Percentiles rank a stretch among this genome's conserved stretches.
Conservation (phyloP, 2,329 filamentous ascomycete species). For the Monosporascus sp. region DNA sequence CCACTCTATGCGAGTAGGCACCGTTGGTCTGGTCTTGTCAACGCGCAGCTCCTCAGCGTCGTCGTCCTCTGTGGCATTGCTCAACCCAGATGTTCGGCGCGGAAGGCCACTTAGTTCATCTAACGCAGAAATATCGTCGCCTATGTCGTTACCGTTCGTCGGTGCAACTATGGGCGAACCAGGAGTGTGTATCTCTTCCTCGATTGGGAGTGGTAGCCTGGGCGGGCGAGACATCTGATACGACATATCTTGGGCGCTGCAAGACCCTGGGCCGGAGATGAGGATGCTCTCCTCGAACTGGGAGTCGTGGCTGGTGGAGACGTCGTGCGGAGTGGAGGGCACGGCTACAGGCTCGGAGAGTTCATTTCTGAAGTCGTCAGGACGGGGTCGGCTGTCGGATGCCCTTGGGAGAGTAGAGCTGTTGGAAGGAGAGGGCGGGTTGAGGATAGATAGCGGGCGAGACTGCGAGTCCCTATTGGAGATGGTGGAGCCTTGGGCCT, state of each 20-base stretch:
- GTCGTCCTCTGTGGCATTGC: conserved; percentile 69
- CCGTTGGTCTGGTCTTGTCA: conserved; percentile 69
- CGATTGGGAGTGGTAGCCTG: conserved; percentile 85
- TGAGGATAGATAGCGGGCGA: conserved; percentile 45
- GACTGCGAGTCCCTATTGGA: conserved; percentile 42
- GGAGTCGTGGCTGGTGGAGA: conserved; percentile 26
- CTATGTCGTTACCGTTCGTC: conserved; percentile 47
- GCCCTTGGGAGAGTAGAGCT: conserved; percentile 24
- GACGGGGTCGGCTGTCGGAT: conserved; percentile 25
- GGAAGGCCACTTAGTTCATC: conserved; percentile 44
- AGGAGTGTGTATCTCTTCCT: conserved; percentile 83
- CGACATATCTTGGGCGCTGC: conserved; percentile 58
- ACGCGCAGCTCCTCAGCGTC: conserved; percentile 70
- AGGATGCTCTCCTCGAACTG: conserved; percentile 34
- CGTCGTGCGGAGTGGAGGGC: conserved; percentile 32
- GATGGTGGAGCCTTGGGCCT: conserved; percentile 53
- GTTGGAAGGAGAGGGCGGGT: conserved; percentile 37
- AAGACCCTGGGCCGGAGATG: conserved; percentile 42
- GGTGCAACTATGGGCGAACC: conserved; percentile 84
- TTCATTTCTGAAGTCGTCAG: conserved; percentile 28
- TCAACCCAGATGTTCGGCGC: conserved; percentile 53
- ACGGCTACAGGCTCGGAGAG: conserved; percentile 57
- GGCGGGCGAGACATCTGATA: conserved; percentile 67
- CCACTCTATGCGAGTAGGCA: conserved; percentile 86
- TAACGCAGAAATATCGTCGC: conserved; percentile 47